Base-by-base conservation (phyloP, 768 basidiomycete genomes). In the Dictyophora rubrovolvata region DNA sequence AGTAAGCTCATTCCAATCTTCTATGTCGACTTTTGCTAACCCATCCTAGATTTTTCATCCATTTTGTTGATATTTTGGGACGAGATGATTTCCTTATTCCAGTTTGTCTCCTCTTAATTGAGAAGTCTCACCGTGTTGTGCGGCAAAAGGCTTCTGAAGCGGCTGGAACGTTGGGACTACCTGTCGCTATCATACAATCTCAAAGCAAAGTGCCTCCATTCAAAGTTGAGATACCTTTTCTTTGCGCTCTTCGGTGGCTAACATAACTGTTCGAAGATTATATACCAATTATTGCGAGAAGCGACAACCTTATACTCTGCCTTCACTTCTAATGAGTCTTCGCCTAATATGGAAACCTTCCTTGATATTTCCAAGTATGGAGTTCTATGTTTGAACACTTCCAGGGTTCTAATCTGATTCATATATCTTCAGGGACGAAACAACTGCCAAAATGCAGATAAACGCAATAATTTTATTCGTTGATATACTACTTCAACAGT, bases 31-130 rank as follows among this genome's bases (percentile, higher is more conserved):
- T 50, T 21, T 61, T 68, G 21, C 68, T 23, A 0, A 17, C 20
- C 11, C 20, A 14, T 5, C 28, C 5, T 61, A 94, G 92, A 57
- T 95, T 99, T 73, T 97, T 93, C 71, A 76, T 83, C 1, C 92
- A 94, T 67, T 79, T 99, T 14, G 80, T 89, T 20, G 84, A 90
- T 56, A 85, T 87, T 1, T 78, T 98, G 20, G 93, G 91, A 2
- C 74, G 85, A 7, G 72, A 77, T 8, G 84, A 91, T 28, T 99
- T 94, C 75, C 72, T 95, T 48, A 77, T 89, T 0, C 86, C 93
- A 0, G 70, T 96, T 14, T 83, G 79, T 56, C 87, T 96, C 83
- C 80, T 97, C 0, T 75, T 98, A 21, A 76, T 93, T 1, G 90
- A 94, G 65, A 90, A 87, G 64, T 79, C 84, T 9, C 88, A 83